These are phyloP conservation scores for Naganishia liquefaciens DNA, from an alignment of 1,284 basidiomycete genomes.

Conservation along the genomic window DNA sequence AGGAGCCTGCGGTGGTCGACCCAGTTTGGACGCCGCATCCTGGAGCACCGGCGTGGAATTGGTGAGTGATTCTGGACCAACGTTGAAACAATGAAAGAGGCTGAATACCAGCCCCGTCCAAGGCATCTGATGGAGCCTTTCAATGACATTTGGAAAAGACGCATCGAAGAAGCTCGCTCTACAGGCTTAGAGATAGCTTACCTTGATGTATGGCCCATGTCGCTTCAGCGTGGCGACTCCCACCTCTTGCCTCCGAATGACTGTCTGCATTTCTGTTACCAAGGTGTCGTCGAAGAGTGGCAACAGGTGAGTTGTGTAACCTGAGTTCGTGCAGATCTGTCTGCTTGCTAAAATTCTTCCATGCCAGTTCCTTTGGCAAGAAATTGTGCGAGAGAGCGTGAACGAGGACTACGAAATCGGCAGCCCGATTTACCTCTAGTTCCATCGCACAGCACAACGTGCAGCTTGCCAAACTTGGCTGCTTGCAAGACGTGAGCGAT, in stretches of 20 bases:
- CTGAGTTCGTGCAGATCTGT: background rate
- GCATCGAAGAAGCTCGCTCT: constrained; percentile 1
- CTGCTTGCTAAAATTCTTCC: background rate
- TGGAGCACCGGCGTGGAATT: constrained; percentile 1
- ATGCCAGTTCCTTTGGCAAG: constrained; percentile 28
- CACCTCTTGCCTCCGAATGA: constrained; percentile 30
- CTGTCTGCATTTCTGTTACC: constrained; percentile 30
- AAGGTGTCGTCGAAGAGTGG: constrained; percentile 31
- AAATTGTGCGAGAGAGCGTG: constrained; percentile 6
- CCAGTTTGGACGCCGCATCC: background rate
- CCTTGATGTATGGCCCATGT: constrained; percentile 30
- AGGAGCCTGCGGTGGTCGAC: background rate
- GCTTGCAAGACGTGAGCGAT: too few species aligned
- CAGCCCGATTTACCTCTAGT: constrained; percentile 11
- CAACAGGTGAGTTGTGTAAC: constrained; percentile 15
- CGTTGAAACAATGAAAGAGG: background rate
- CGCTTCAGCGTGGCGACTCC: constrained; percentile 24
- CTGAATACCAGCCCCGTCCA: background rate
- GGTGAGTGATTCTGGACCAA: background rate
- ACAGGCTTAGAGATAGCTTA: constrained; percentile 10
- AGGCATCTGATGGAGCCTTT: constrained; percentile 27
- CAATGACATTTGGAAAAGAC: constrained; percentile 19
- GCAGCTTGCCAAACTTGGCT: background rate
- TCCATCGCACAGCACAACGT: background rate
- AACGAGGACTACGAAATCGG: constrained; percentile 22